Base-by-base conservation (phyloP, 176 grass and related monocot genomes). In the Musa schizocarpa region DNA sequence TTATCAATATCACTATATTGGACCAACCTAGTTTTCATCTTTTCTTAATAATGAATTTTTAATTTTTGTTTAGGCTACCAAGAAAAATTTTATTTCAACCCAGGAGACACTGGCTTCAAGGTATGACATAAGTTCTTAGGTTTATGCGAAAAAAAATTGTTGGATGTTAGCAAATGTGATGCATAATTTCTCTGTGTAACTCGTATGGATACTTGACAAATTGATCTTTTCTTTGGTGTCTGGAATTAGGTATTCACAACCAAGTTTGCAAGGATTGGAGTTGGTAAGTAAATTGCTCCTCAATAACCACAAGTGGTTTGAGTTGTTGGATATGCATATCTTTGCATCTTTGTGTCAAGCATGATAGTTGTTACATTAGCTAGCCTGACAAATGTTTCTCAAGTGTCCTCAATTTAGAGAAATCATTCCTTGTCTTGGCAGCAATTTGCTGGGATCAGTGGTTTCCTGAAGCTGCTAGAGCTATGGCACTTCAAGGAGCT, bases 31-130 rank as follows among this genome's bases (percentile, higher is more conserved):
- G 4, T 11, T 73, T 63, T 19, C 43, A 43, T 61, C 11, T 13
- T 53, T 53, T 68, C 75, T 12, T 34, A 22, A 34, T 50, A 10
- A 13, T 25, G 13, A 17, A 26, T 59, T 59, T 71, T 26, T 19
- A 24, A 10, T n/a, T 74, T 17, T 61, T 81, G 88, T 72, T 21
- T 71, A 99, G 95, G 95, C 34, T 94, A 99, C 81, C 84, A 99
- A 87, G 95, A 99, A 68, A 99, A 99, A 61, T 99, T 81, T 59
- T 99, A 99, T 81, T 99, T 94, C 81, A 99, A 94, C 71, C 88
- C 88, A 0, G 95, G 95, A 34, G 95, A 94, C 73, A 94, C 90
- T 11, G 90, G 95, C 59, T 99, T 99, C 76, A 99, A 87, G 90
- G 95, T 96, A 56, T 4, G 8, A 12, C 24, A n/a, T 75, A 8